Evolutionary conservation across 768 basidiomycete genomes (phyloP).

Genomic region (Suillus bovinus): DNA sequence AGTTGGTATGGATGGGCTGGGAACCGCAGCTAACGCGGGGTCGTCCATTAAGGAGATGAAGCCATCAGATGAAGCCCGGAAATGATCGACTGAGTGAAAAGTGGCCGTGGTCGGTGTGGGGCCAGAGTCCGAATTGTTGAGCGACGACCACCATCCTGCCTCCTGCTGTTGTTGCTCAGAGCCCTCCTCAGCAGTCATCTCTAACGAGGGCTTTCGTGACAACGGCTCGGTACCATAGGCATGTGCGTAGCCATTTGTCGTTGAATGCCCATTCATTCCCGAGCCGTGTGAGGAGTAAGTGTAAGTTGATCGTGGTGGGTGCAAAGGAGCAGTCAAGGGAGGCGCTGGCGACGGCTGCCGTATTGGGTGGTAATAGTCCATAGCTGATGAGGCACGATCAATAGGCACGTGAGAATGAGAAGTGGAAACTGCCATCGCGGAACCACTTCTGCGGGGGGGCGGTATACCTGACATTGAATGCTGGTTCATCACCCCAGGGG

Average conservation of each 20-base stretch:
- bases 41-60: slow-evolving; percentile 86
- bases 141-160: slow-evolving; percentile 65
- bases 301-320: slow-evolving; percentile 36
- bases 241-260: slow-evolving; percentile 40
- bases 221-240: slow-evolving; percentile 34
- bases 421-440: slow-evolving; percentile 61
- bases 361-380: slow-evolving; percentile 61
- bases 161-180: slow-evolving; percentile 40
- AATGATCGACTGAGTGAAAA: slow-evolving; percentile 58
- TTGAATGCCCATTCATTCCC: slow-evolving; percentile 22
- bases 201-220: slow-evolving; percentile 31
- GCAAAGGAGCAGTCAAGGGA: slow-evolving; percentile 55
- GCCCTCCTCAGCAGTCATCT: slow-evolving; percentile 30
- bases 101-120: slow-evolving; percentile 70
- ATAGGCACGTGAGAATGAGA: slow-evolving; percentile 51
- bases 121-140: slow-evolving; percentile 37
- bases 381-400: slow-evolving; percentile 76
- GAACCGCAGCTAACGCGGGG: slow-evolving; percentile 43
- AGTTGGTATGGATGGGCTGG: slow-evolving; percentile 19
- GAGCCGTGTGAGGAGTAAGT: slow-evolving; percentile 31
- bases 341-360: slow-evolving; percentile 53
- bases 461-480: slow-evolving; percentile 33
- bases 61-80: slow-evolving; percentile 47
- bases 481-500: slow-evolving; percentile 50
- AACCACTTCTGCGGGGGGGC: slow-evolving; percentile 63